These are phyloP conservation scores for Pisolithus sp. DNA, from an alignment of 768 basidiomycete species.

Conservation along the genomic window DNA sequence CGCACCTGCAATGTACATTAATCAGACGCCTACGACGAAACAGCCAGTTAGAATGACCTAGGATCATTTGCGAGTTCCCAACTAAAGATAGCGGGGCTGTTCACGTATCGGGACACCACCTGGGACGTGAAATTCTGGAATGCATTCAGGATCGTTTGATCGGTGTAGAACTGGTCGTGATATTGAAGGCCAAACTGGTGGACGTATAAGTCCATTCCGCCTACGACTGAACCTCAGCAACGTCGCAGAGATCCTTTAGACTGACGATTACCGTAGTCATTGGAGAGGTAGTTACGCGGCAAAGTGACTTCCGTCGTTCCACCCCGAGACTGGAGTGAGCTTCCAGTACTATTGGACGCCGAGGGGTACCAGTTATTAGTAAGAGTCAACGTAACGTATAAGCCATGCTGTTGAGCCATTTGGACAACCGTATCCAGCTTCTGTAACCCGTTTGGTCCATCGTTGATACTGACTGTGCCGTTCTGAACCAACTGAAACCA, in stretches of 20 bases:
- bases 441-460: constrained; percentile 55
- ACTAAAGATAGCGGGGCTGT: constrained; percentile 44
- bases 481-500: constrained; percentile 62
- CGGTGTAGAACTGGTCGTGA: constrained; percentile 58
- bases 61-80: constrained; percentile 71
- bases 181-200: constrained; percentile 34
- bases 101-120: constrained; percentile 49
- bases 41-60: constrained; percentile 30
- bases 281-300: constrained; percentile 51
- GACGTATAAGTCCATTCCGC: constrained; percentile 64
- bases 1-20: constrained; percentile 37
- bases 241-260: not conserved
- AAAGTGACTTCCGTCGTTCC: constrained; percentile 27
- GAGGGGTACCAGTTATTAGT: constrained; percentile 58
- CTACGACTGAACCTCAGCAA: constrained; percentile 25
- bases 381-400: constrained; percentile 49
- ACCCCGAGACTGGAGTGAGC: constrained; percentile 4
- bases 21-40: not conserved
- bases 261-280: constrained; percentile 46
- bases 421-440: constrained; percentile 53
- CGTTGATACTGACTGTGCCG: constrained; percentile 49
- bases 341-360: constrained; percentile 1
- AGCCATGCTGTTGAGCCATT: constrained; percentile 46
- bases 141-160: constrained; percentile 40
- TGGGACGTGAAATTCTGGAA: constrained; percentile 55